Evolutionary conservation across 2,329 filamentous ascomycete species (phyloP), one percentile per base, ranked within the genome.

Genomic region (Penicillium verrucosum): DNA sequence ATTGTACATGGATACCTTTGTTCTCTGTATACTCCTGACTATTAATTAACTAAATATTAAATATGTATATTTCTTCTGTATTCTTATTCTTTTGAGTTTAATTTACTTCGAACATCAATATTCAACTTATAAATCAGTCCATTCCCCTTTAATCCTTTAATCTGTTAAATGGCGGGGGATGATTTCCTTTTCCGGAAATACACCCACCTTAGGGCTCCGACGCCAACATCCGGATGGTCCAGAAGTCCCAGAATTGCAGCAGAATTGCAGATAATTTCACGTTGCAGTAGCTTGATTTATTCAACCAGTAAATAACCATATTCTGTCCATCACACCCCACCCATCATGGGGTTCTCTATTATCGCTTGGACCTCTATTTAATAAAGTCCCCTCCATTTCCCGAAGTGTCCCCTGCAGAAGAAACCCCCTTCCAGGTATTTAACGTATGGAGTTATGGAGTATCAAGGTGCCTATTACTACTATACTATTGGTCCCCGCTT

Each of bases 121-220:
- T 30, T 30, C 12, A 32, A 23, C 11, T 14, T 7, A 37, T 12
- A 36, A 21, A 18, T 11, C 21, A 21, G 11, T 11, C 10, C 32
- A 40, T 14, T 47, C 34, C 27, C 34, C 34, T 38, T 47, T 10
- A 50, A 45, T 18, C 11, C 18, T 18, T 18, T 18, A 18, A 18
- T 18, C 18, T 18, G 18, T 18, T 18, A 2, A 18, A 9, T 7
- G 38, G 30, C 46, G 58, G 36, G 36, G 52, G n/a, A 32, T 18
- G 48, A 32, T 23, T 54, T 32, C 11, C 23, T 51, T 53, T 59
- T 23, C 27, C 4, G 30, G 44, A 36, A 25, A 23, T 11, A 11
- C 30, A 21, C 18, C 51, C 48, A 44, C 32, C 30, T 58, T 59
- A 59, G 53, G 56, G 59, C 50, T 59, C 36, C 40, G 11, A 47